Percentiles rank a stretch among this genome's conserved stretches.
Conservation (phyloP, 768 basidiomycete genomes). For the Suillus fuscotomentosus region DNA sequence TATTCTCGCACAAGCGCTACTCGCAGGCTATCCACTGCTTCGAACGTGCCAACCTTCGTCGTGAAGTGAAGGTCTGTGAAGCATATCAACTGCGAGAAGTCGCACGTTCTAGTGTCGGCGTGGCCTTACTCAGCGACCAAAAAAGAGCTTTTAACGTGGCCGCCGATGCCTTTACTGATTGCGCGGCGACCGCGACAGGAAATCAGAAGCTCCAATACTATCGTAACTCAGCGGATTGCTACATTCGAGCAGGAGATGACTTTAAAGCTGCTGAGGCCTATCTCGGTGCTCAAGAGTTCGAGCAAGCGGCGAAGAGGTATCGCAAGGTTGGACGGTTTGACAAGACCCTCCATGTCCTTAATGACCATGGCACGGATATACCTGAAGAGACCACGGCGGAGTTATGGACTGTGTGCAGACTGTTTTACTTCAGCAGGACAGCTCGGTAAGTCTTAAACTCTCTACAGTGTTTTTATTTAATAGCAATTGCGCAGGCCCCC, state of each 20-base stretch:
- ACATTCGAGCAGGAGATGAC: conserved; percentile 37
- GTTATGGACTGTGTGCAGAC: conserved; percentile 43
- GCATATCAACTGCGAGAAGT: too few relatives aligned
- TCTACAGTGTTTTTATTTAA: neutral
- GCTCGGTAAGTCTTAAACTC: conserved; percentile 24
- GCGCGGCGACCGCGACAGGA: conserved; percentile 31
- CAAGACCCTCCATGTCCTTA: conserved; percentile 48
- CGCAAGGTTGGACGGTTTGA: conserved; percentile 51
- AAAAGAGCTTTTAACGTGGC: conserved; percentile 30
- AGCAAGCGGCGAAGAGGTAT: conserved; percentile 43
- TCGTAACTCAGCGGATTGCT: conserved; percentile 46
- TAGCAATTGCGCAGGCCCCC: too few relatives aligned
- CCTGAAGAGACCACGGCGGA: conserved; percentile 26
- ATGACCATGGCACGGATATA: conserved; percentile 32
- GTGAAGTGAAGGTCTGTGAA: too few relatives aligned
- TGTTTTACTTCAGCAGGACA: conserved; percentile 42
- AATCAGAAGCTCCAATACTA: conserved; percentile 37
- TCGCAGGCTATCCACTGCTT: too few relatives aligned
- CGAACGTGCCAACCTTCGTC: too few relatives aligned
- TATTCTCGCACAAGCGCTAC: too few relatives aligned
- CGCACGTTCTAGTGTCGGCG: too few relatives aligned
- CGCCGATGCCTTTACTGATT: conserved; percentile 48
- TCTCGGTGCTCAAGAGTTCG: conserved; percentile 40
- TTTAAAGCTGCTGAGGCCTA: conserved; percentile 46
- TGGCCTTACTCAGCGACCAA: too few relatives aligned